These are phyloP conservation scores for Lophiostoma macrostomum DNA, from an alignment of 495 filamentous ascomycete species.

Conservation along the genomic window DNA sequence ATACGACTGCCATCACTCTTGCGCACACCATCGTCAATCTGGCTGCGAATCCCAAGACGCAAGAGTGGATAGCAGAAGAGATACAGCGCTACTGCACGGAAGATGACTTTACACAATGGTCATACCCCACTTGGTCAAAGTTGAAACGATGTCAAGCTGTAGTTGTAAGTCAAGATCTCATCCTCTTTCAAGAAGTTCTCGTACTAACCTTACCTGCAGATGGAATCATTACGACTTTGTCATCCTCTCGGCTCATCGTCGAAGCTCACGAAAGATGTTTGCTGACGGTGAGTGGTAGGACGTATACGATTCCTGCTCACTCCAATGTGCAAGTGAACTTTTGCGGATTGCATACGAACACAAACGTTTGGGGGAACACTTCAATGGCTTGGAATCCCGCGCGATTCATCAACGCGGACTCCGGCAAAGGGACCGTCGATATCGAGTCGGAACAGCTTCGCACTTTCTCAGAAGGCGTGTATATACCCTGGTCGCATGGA, in stretches of 20 bases:
- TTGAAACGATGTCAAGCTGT: slow-evolving; percentile 26
- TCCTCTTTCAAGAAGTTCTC: neutral
- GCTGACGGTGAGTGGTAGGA: neutral
- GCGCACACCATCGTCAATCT: slow-evolving; percentile 20
- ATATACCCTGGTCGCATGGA: slow-evolving; percentile 17
- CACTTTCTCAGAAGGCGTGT: neutral
- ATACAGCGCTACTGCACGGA: slow-evolving; percentile 7
- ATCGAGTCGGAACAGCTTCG: slow-evolving; percentile 6
- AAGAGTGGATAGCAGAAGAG: slow-evolving; percentile 38
- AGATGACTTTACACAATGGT: neutral
- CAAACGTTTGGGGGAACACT: slow-evolving; percentile 20
- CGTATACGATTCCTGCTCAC: slow-evolving; percentile 7
- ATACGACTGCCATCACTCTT: slow-evolving; percentile 34
- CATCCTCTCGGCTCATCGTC: slow-evolving; percentile 12
- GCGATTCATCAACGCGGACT: slow-evolving; percentile 5
- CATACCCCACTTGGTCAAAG: slow-evolving; percentile 12
- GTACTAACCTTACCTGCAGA: slow-evolving; percentile 9
- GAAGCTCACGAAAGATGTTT: slow-evolving; percentile 8
- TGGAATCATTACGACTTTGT: slow-evolving; percentile 21
- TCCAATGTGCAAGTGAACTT: slow-evolving; percentile 14
- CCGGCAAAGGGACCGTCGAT: neutral
- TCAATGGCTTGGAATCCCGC: slow-evolving; percentile 15
- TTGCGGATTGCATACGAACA: slow-evolving; percentile 13
- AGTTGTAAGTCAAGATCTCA: slow-evolving; percentile 6
- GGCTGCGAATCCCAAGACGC: slow-evolving; percentile 22